phyloP scores from a whole-genome alignment of 441 rosid genomes.

The Pelargonium cotyledonis region DNA sequence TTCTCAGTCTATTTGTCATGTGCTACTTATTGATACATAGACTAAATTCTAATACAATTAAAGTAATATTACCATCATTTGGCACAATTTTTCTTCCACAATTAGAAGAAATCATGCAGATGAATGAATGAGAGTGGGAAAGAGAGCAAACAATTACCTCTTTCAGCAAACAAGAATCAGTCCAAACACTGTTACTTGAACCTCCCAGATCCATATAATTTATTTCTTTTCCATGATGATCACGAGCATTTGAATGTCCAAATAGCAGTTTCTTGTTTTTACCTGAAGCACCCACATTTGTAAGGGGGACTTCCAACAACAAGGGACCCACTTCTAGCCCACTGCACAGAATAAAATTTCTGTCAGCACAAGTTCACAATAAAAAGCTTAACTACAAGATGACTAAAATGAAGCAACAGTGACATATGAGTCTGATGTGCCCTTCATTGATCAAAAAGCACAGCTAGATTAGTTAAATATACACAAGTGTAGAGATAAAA shows the following conservation, averaged over 20 bases:
- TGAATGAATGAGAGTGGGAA: background rate
- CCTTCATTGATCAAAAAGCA: background rate
- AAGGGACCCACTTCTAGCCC: slow-evolving; percentile 69
- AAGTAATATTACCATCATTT: slow-evolving; percentile 1
- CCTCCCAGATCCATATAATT: slow-evolving; percentile 20
- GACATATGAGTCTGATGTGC: background rate
- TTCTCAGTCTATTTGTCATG: background rate
- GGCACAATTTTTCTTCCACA: background rate
- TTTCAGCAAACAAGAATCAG: slow-evolving; percentile 49
- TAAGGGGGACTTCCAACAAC: slow-evolving; percentile 33
- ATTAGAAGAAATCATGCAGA: background rate
- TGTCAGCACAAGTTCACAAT: slow-evolving; percentile 5
- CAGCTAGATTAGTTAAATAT: background rate
- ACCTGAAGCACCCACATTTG: slow-evolving; percentile 16
- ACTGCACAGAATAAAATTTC: slow-evolving; percentile 32
- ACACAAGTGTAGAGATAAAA: background rate
- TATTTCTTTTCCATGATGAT: slow-evolving; percentile 18
- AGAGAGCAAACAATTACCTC: slow-evolving; percentile 40
- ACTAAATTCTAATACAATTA: background rate
- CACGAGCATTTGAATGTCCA: slow-evolving; percentile 26
- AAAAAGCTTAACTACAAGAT: background rate
- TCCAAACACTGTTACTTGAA: slow-evolving; percentile 40
- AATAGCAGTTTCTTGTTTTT: slow-evolving; percentile 27
- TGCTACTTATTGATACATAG: background rate
- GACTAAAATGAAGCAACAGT: background rate